Evolutionary conservation across 2,329 filamentous ascomycete genomes (phyloP), one percentile per base, ranked within the genome.

Genomic region (Pseudocercospora cruenta): DNA sequence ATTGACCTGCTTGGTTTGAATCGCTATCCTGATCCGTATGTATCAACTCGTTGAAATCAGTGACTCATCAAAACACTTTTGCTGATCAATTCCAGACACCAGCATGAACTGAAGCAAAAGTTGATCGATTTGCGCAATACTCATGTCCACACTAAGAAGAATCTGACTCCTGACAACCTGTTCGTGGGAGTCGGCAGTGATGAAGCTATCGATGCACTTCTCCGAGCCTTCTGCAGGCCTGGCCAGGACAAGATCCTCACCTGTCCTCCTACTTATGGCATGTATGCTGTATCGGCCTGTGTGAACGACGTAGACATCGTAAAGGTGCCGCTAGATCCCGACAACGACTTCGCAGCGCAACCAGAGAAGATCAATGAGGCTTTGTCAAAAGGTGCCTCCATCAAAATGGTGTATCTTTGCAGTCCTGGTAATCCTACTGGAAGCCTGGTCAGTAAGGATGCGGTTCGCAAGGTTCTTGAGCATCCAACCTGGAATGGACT

Each of bases 171-270:
- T 0, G 91, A 90, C 61, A 91, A 97, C 81, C 83, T 99, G 60
- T 98, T 98, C 78, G 92, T 97, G 58, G 95, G 95, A 67, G 94
- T 98, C 51, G 95, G 95, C 69, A 96, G 92, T 67, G 95, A 99
- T 79, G 95, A 99, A 84, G 94, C 93, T 69, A 97, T 99, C 77
- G 95, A 99, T 80, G 93, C 92, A 5, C 86, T 99, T 47, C 86
- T 99, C 66, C 90, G 95, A 61, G 95, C 92, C 80, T 99, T 99
- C 83, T 99, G 95, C 81, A 83, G 88, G 1, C 95, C 95, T 0
- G 92, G 90, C 54, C 86, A 85, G 71, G 95, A 99, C 81, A 93
- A 91, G 77, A 96, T 99, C 77, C 86, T 99, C 39, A 94, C 93
- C 49, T 98, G 94, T 76, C 95, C 95, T 19, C 95, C 95, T 0